Conservation (phyloP, 352 stramenopile species). For the Phytophthora hibernalis region DNA sequence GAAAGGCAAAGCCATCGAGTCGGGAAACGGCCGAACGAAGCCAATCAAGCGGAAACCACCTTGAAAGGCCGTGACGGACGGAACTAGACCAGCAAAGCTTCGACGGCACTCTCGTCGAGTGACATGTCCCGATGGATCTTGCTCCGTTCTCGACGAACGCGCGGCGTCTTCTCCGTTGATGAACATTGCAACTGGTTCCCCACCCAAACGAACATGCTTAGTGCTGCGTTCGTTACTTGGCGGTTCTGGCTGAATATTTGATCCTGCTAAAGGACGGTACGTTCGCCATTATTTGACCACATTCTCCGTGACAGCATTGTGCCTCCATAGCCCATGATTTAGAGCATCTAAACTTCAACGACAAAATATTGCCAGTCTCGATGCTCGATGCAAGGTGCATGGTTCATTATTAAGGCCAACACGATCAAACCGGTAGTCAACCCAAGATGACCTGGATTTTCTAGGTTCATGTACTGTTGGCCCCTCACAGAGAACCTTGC, state of each 20-base stretch:
- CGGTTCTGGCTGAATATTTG: neutral
- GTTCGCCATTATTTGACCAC: neutral
- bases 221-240: neutral
- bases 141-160: conserved; percentile 28
- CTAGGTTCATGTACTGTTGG: too few relatives aligned
- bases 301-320: neutral
- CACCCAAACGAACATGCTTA: conserved; percentile 13
- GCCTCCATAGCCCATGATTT: neutral
- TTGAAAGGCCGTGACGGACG: conserved; percentile 93
- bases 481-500: too few relatives aligned
- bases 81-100: conserved; percentile 96
- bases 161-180: conserved; percentile 9
- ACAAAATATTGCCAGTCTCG: conserved; percentile 61
- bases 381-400: conserved; percentile 85
- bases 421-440: too few relatives aligned
- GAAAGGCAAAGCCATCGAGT: conserved; percentile 49
- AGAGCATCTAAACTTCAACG: neutral
- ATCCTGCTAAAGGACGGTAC: neutral
- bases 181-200: conserved; percentile 15
- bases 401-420: conserved; percentile 65
- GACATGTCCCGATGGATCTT: conserved; percentile 33
- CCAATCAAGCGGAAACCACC: neutral
- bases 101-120: conserved; percentile 93
- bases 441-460: too few relatives aligned
- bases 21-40: neutral